These are phyloP conservation scores for Penicillium psychrosexuale DNA, from an alignment of 2,329 filamentous ascomycete genomes.

Conservation along the genomic window DNA sequence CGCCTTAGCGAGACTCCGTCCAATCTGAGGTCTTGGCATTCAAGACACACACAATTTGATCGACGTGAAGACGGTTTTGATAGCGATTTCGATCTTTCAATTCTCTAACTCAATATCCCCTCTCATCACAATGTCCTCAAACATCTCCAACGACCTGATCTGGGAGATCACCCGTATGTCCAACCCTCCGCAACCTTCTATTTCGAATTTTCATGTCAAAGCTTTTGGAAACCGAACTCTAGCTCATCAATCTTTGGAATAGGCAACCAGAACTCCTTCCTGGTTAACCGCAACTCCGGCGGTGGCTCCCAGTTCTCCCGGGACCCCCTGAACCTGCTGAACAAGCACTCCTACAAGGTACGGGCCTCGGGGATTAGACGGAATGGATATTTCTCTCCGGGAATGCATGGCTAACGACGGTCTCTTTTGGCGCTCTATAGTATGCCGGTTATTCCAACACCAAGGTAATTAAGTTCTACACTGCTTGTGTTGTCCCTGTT, in stretches of 20 bases:
- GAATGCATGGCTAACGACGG: conserved; percentile 23
- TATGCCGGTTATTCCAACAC: conserved; percentile 90
- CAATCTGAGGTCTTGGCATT: conserved; percentile 22
- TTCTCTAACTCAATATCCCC: conserved; percentile 25
- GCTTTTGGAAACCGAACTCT: background rate
- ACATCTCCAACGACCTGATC: conserved; percentile 85
- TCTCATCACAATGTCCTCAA: conserved; percentile 50
- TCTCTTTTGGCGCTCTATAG: conserved; percentile 46
- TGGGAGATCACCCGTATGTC: conserved; percentile 93
- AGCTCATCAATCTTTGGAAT: conserved; percentile 22
- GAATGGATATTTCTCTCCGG: conserved; percentile 10
- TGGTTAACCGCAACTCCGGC: conserved; percentile 80
- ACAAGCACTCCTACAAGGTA: conserved; percentile 90
- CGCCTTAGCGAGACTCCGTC: conserved; percentile 37
- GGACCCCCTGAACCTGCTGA: conserved; percentile 89
- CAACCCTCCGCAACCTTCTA: background rate
- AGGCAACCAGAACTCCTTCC: conserved; percentile 87
- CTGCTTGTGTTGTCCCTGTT: conserved; percentile 8
- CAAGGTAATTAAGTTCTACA: conserved; percentile 61
- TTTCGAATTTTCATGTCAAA: background rate
- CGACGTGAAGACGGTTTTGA: conserved; percentile 11
- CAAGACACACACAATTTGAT: conserved; percentile 28
- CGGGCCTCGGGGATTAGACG: background rate
- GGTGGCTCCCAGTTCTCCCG: conserved; percentile 88
- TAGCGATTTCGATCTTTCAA: conserved; percentile 24